Conservation (phyloP, 2,329 filamentous ascomycete genomes). For the Ophiocordyceps robertsii region DNA sequence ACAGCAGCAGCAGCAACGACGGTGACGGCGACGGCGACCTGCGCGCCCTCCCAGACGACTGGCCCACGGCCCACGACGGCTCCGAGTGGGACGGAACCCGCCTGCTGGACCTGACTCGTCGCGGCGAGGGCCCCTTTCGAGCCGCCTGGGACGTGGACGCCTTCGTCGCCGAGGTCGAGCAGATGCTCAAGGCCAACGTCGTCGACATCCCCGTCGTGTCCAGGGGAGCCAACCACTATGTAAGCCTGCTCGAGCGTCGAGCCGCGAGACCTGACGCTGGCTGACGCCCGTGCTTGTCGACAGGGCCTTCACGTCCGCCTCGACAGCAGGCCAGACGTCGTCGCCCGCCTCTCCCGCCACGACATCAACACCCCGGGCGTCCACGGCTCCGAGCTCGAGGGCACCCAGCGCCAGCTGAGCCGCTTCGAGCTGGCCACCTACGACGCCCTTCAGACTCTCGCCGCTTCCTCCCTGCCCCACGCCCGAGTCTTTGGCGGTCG, state of each 20-base stretch:
- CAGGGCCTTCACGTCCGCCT: conserved; percentile 3
- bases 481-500: background rate
- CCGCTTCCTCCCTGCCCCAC: background rate
- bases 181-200: conserved; percentile 8
- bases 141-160: conserved; percentile 10
- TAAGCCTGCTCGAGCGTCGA: no score
- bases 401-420: background rate
- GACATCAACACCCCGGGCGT: conserved; percentile 3
- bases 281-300: background rate
- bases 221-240: conserved; percentile 15
- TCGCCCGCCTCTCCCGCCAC: conserved; percentile 4
- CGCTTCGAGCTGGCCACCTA: conserved; percentile 6
- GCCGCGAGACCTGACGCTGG: background rate
- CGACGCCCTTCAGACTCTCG: conserved; percentile 1
- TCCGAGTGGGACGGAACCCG: conserved; percentile 4
- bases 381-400: background rate
- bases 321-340: background rate
- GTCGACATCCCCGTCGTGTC: conserved; percentile 10
- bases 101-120: conserved; percentile 1
- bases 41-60: background rate
- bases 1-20: no score
- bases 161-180: conserved; percentile 14
- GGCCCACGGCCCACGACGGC: conserved; percentile 5
- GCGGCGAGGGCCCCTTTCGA: conserved; percentile 12
- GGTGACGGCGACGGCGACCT: no score